Evolutionary conservation across 768 basidiomycete genomes (phyloP).

Genomic region (Collybia sordida): DNA sequence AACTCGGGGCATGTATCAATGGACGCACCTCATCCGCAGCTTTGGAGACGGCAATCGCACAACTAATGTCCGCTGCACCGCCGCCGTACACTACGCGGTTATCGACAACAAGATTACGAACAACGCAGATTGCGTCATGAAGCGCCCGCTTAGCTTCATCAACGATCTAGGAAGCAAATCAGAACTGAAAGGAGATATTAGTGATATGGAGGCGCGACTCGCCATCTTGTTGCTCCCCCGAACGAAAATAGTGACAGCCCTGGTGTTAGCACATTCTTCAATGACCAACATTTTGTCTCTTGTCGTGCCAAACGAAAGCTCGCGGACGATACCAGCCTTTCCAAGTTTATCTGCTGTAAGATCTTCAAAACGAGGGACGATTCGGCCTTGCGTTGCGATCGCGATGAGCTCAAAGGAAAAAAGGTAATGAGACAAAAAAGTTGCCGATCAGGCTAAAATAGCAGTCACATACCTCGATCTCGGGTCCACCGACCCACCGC

Average conservation of each 20-base stretch:
- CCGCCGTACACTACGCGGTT: conserved; percentile 98
- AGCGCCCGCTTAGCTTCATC: conserved; percentile 98
- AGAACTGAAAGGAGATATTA: background rate
- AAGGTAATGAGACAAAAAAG: conserved; percentile 1
- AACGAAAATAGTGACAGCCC: conserved; percentile 96
- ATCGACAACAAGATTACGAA: conserved; percentile 92
- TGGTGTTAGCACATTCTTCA: conserved; percentile 95
- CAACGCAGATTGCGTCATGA: conserved; percentile 96
- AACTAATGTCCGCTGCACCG: conserved; percentile 96
- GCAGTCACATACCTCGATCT: conserved; percentile 77
- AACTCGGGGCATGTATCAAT: conserved; percentile 1
- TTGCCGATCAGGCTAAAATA: background rate
- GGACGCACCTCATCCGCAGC: conserved; percentile 84
- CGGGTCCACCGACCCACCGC: conserved; percentile 98
- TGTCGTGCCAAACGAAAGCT: conserved; percentile 95
- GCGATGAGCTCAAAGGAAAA: conserved; percentile 74
- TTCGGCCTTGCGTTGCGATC: conserved; percentile 96
- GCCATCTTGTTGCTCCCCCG: conserved; percentile 99
- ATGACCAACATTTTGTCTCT: conserved; percentile 99
- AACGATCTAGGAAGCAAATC: conserved; percentile 69
- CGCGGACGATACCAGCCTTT: conserved; percentile 89
- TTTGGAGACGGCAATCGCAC: conserved; percentile 88
- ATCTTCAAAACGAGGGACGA: conserved; percentile 98
- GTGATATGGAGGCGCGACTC: conserved; percentile 3
- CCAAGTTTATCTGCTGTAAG: conserved; percentile 90